A percentile compares a stretch with the other conserved stretches of the same genome.
Evolutionary conservation across 225 moss, liverwort and hornwort species (phyloP).

Genomic region (Pseudisothecium myosuroides): DNA sequence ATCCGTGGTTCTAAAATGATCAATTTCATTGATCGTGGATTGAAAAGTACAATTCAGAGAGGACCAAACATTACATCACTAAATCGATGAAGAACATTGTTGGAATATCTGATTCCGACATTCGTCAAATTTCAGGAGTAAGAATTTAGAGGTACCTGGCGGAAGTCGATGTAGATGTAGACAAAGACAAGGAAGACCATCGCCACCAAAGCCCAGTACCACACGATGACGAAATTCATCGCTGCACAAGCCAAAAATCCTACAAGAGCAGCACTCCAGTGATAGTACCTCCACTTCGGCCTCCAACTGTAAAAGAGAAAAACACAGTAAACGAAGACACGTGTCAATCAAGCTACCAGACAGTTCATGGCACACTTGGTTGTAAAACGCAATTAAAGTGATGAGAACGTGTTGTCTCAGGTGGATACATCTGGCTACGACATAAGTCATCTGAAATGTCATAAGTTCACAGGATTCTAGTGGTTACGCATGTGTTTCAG

Average conservation of each 20-base stretch:
- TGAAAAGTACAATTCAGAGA: not conserved
- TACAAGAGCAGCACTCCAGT: constrained; percentile 73
- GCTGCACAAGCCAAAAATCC: constrained; percentile 80
- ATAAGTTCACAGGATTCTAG: not conserved
- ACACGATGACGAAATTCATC: constrained; percentile 88
- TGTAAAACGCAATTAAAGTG: not conserved
- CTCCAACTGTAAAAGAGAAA: constrained; percentile 59
- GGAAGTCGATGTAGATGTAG: constrained; percentile 82
- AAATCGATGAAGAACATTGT: not conserved
- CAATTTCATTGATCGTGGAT: not conserved
- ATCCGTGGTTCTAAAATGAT: not conserved
- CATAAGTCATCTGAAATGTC: not conserved
- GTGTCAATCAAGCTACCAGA: not conserved
- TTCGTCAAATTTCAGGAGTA: not conserved
- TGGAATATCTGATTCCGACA: not conserved
- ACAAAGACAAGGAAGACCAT: constrained; percentile 66
- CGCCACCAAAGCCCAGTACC: constrained; percentile 88
- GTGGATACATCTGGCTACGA: not conserved
- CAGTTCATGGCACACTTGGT: not conserved
- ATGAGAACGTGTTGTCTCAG: not conserved
- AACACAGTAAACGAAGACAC: not conserved
- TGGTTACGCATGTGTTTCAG: not conserved
- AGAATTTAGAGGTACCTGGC: constrained; percentile 42
- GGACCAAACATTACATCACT: not conserved
- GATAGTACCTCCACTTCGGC: constrained; percentile 92